Evolutionary conservation across 2,329 filamentous ascomycete species (phyloP), one percentile per base, ranked within the genome.

Genomic region (Drechslerella dactyloides): DNA sequence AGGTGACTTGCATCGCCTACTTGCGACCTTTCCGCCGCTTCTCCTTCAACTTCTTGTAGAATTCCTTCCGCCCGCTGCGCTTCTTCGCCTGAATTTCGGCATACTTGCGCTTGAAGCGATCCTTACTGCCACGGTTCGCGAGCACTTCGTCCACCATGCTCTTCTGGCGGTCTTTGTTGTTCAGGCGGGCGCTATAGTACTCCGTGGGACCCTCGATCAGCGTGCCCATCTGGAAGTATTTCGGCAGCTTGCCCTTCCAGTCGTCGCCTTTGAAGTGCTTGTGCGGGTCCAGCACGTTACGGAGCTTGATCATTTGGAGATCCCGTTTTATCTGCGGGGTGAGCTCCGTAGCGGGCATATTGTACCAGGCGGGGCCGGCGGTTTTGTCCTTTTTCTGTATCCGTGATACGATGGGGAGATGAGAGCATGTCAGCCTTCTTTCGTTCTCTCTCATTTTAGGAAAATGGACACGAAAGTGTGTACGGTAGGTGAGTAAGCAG

Each of bases 131-230:
- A 79, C 91, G 88, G 48, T 84, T 82, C 23, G 87, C 85, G 76
- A 97, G 82, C 2, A 94, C 85, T 78, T 97, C 92, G 74, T 96
- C 91, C 1, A 94, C 86, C 64, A 99, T 87, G 0, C 90, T 97
- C 76, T 85, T 85, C 82, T 96, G 96, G 75, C 91, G 86, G 76
- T 97, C 90, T 81, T 91, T 96, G 79, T 92, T 93, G 64, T 88
- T 87, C 73, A 97, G 84, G 63, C 93, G 87, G 19, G 87, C 85
- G 77, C 85, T 93, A 82, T 88, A 91, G 81, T 89, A 96, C 78
- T 97, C 93, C 0, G 91, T 93, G 1, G 92, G 88, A 0, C 93
- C 93, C 77, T 96, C 89, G 63, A 97, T 85, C 69, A 99, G 86
- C 4, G 90, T 93, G 65, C 93, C 94, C 27, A 96, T 86, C 77